Base-by-base conservation (phyloP, 768 basidiomycete genomes). In the Naganishia onofrii region DNA sequence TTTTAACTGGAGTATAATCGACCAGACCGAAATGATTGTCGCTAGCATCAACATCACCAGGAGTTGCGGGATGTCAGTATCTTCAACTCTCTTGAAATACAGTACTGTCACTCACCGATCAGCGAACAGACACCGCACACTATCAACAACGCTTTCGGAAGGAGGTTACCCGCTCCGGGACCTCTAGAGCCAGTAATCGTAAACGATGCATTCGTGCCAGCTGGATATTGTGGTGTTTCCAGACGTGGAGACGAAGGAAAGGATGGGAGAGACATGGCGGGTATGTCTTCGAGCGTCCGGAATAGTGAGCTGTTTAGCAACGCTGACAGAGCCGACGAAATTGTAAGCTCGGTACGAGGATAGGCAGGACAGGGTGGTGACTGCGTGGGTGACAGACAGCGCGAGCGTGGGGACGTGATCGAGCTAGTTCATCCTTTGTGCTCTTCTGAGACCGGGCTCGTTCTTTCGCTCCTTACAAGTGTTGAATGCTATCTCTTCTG, bases 1-100 rank as follows among this genome's bases (percentile, higher is more conserved):
- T 73, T 82, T 80, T 31, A 81, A 68, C 56, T 82, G 81, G 12
- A 81, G 75, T 12, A 75, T 78, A 52, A 82, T 80, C 10, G 77
- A 78, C 77, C 79, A 80, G 54, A 80, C 57, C 23, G 79, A 80
- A 9, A 80, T 74, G 19, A 71, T 71, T 21, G 79, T 80, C 17
- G 81, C 79, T 77, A 42, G 2, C 42, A 15, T 67, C 9, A 34
- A 23, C 31, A 23, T 23, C 23, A 36, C 38, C 48, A 31, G 15
- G 55, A n/a, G 10, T 56, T 23, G 29, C 21, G 17, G 19, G 29
- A 21, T 19, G 9, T 54, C 31, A 54, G 28, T 31, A n/a, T n/a
- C 1, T 2, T 12, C 6, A 31, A 19, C 32, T 19, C 19, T n/a
- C 29, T 51, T n/a, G 21, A 21, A 13, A 12, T 13, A 17, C 15